Evolutionary conservation across 306 rosid species (phyloP), one percentile per base, ranked within the genome.

Genomic region (apple (Malus domestica)): DNA sequence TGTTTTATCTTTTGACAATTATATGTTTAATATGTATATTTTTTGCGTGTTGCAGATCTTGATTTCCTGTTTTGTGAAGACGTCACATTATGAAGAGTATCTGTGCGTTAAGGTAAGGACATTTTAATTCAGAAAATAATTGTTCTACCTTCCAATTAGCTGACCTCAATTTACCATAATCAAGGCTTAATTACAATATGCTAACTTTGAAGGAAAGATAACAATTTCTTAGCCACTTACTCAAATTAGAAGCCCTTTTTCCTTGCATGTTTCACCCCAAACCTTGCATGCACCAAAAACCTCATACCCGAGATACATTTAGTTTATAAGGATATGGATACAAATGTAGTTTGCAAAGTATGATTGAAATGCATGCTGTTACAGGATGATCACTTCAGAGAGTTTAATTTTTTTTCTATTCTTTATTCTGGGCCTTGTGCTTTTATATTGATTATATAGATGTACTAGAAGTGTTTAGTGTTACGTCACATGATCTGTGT

Each of bases 51-150:
- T 78, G 55, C 91, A 95, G 98, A 89, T 94, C 70, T 82, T 94
- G 84, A 75, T 94, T 79, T 91, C 98, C 45, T 94, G 98, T 82
- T 94, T 95, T 63, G 97, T 95, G 79, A 92, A 91, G 90, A 91
- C 98, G 73, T 91, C 98, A 15, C 98, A 89, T 86, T 77, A 74
- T 71, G 97, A 91, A 86, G 98, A 91, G 83, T 94, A 94, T 84
- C 87, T 91, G 23, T 83, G 97, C 69, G 97, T 94, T 40, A 94
- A 90, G 97, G 98, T 92, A 88, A 85, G 87, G 62, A 29, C 78
- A 79, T 54, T 80, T 79, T 74, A 74, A 52, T 68, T 65, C 45
- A 42, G 79, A 52, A 40, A 68, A 60, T 35, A 32, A 42, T 58
- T 58, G 7, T 33, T 59, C n/a, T 58, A 4, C 55, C 74, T 76